These are phyloP conservation scores for Penicillium fuscoglaucum DNA, from an alignment of 2,329 filamentous ascomycete genomes.

Conservation along the genomic window DNA sequence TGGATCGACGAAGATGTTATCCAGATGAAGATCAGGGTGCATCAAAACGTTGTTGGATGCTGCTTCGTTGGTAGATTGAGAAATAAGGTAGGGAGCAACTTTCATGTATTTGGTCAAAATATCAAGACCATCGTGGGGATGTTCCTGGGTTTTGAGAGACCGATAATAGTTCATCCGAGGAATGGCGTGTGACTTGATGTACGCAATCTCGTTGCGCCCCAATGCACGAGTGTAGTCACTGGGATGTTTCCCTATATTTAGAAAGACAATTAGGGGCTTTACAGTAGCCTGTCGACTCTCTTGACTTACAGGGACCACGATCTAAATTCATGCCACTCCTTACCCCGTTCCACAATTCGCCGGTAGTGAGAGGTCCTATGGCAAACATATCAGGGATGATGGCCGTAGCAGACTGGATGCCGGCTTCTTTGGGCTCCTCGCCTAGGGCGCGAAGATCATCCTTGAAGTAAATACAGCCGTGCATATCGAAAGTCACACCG, in stretches of 20 bases:
- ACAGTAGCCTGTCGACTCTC: background rate
- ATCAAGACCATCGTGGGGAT: conserved; percentile 24
- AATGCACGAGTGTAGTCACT: conserved; percentile 27
- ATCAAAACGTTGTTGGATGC: conserved; percentile 24
- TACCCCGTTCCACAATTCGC: conserved; percentile 23
- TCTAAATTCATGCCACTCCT: conserved; percentile 29
- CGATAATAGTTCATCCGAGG: conserved; percentile 31
- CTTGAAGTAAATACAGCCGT: conserved; percentile 32
- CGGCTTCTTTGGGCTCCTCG: conserved; percentile 15
- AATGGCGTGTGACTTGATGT: conserved; percentile 24
- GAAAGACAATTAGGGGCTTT: background rate
- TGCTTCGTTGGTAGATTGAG: background rate
- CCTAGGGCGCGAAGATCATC: conserved; percentile 21
- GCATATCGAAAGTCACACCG: conserved; percentile 23
- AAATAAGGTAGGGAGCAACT: conserved; percentile 24
- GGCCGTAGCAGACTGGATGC: background rate
- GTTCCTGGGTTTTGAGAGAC: conserved; percentile 21
- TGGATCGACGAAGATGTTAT: conserved; percentile 34
- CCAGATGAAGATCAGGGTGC: conserved; percentile 30
- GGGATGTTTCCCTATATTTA: conserved; percentile 17
- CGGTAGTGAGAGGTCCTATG: conserved; percentile 26
- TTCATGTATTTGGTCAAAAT: conserved; percentile 30
- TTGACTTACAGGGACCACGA: conserved; percentile 32
- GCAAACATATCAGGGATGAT: conserved; percentile 17
- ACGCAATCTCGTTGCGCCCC: conserved; percentile 29